These are phyloP conservation scores for Phaeophleospora eucalypticola DNA, from an alignment of 2,329 filamentous ascomycete species.

Conservation along the genomic window DNA sequence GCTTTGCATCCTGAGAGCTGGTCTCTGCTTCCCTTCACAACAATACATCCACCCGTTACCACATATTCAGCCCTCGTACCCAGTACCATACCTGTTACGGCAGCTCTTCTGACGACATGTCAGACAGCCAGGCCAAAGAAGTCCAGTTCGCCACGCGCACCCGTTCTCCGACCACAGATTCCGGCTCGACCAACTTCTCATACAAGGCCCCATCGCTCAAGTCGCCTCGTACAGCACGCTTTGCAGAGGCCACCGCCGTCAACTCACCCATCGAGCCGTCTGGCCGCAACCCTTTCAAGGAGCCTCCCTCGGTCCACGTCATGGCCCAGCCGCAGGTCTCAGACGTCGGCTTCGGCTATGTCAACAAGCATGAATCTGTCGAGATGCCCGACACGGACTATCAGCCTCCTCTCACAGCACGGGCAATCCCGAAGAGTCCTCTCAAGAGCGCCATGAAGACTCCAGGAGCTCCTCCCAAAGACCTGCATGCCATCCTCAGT, in stretches of 20 bases:
- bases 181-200: slow-evolving; percentile 20
- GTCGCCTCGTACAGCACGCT: slow-evolving; percentile 68
- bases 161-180: slow-evolving; percentile 33
- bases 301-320: slow-evolving; percentile 53
- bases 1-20: slow-evolving; percentile 28
- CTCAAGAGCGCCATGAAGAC: slow-evolving; percentile 88
- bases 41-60: slow-evolving; percentile 18
- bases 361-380: slow-evolving; percentile 57
- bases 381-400: slow-evolving; percentile 52
- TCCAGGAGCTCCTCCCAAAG: slow-evolving; percentile 73
- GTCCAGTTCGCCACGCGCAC: slow-evolving; percentile 40
- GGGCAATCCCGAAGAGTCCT: slow-evolving; percentile 60
- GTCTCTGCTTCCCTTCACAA: slow-evolving; percentile 27
- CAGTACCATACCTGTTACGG: slow-evolving; percentile 28
- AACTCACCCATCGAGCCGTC: slow-evolving; percentile 67
- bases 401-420: slow-evolving; percentile 49
- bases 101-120: slow-evolving; percentile 47
- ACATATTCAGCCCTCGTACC: slow-evolving; percentile 25
- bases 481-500: slow-evolving; percentile 71
- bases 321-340: slow-evolving; percentile 66
- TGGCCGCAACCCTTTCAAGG: slow-evolving; percentile 54
- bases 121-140: slow-evolving; percentile 27
- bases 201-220: slow-evolving; percentile 27
- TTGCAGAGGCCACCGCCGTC: slow-evolving; percentile 75
- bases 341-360: slow-evolving; percentile 91